Base-by-base conservation (phyloP, 768 basidiomycete species). In the Lentinula sp. region DNA sequence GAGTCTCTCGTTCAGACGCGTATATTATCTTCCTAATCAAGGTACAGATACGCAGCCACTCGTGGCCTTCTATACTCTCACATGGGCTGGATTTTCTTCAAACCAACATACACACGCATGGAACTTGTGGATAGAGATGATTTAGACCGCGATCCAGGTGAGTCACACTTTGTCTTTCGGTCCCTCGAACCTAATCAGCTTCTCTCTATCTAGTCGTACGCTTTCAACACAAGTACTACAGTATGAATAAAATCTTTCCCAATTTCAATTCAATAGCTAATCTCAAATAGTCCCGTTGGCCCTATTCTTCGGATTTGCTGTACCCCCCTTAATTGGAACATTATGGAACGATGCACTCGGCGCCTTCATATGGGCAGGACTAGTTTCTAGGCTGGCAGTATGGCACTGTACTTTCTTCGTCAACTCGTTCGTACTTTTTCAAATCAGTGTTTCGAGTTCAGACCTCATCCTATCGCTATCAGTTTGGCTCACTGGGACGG, bases 81-180 rank as follows among this genome's bases (percentile, higher is more conserved):
- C 65, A 83, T 91, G 77, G 91, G 91, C 1, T 93, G 91, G 91
- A 91, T 92, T 66, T 92, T 93, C 70, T 85, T 77, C 75, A 90
- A 90, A 70, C 84, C 88, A 1, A 79, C 67, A 1, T 91, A 92
- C 67, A 75, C 80, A 33, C 77, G 82, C 20, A 74, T 92, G 75
- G 75, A 78, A 43, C 69, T 84, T 8, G 82, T 93, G 36, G 89
- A 91, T 61, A 76, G 80, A 56, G 81, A 81, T 15, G 90, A 93
- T 66, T 76, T 92, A 10, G 83, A 88, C 33, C 73, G 72, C 28
- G 91, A 92, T 69, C 82, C 84, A 46, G 85, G 90, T 88, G 54
- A 41, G 80, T 72, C 15, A 41, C n/a, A 20, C 43, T 13, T 13
- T n/a, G 8, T 51, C 51, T 54, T 35, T 16, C 4, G 12, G 18